These are phyloP conservation scores for Coemansia sp. DNA, from an alignment of 192 early-diverging fungal genomes.

Conservation along the genomic window DNA sequence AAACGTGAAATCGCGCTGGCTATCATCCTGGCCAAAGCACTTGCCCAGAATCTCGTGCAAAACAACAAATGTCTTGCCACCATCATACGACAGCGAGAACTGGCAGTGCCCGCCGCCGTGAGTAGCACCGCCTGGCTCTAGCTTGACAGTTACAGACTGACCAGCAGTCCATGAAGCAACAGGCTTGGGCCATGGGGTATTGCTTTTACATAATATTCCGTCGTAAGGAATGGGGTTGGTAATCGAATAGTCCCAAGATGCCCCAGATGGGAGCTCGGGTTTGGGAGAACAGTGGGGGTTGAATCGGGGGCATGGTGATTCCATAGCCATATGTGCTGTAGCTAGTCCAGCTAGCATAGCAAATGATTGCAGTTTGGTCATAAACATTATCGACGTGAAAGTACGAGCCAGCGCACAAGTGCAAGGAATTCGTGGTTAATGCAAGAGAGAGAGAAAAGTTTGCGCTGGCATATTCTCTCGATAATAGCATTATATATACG, in stretches of 20 bases:
- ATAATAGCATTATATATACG: too few relatives aligned
- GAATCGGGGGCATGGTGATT: conserved; percentile 41
- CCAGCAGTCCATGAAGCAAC: conserved; percentile 51
- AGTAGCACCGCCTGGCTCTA: conserved; percentile 38
- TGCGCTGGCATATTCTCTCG: too few relatives aligned
- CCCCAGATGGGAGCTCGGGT: conserved; percentile 44
- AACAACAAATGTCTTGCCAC: conserved; percentile 56
- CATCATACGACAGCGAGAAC: conserved; percentile 60
- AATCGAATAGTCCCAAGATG: conserved; percentile 34
- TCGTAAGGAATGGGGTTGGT: conserved; percentile 14
- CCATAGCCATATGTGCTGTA: conserved; percentile 40
- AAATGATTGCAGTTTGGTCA: background rate
- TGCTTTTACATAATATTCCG: conserved; percentile 48
- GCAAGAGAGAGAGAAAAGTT: too few relatives aligned
- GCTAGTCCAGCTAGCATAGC: conserved; percentile 1
- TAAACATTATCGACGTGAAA: too few relatives aligned
- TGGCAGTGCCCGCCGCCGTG: conserved; percentile 62
- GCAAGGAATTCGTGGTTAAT: too few relatives aligned
- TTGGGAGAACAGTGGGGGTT: conserved; percentile 19
- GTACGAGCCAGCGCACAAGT: too few relatives aligned
- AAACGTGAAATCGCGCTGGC: conserved; percentile 42
- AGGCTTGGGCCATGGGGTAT: conserved; percentile 31
- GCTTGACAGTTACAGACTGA: conserved; percentile 35
- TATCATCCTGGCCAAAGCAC: conserved; percentile 36
- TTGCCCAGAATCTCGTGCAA: conserved; percentile 53